Evolutionary conservation across 2,329 filamentous ascomycete genomes (phyloP), one percentile per base, ranked within the genome.

Genomic region (Metarhizium anisopliae): DNA sequence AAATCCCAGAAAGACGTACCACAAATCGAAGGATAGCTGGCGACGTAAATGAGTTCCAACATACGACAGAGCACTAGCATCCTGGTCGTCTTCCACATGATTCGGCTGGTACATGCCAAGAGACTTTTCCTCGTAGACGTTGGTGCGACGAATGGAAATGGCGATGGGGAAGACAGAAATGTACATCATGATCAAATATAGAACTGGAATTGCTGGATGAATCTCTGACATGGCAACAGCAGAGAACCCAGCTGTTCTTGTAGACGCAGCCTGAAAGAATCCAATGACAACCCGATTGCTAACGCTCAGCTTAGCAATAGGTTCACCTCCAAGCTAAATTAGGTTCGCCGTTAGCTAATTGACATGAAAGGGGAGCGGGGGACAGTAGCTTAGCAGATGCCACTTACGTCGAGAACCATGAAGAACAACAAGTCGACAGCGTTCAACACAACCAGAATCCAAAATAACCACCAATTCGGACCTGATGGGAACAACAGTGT

Each of bases 171-270:
- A 95, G 58, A 96, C 89, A 56, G 92, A 96, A 59, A 97, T 96
- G 71, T 97, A 97, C 94, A 97, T 97, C 94, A 97, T 97, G 70
- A 97, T 86, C 71, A 97, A 77, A 73, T 96, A 97, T 29, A 91
- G 90, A 14, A 95, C 90, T 65, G 96, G 92, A 56, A 96, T 90
- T 3, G 89, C 94, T 1, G 94, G 92, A 62, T 97, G 92, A 2
- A 99, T 76, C 0, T 81, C 74, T 2, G 87, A 76, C 43, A 97
- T 74, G 67, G 87, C 90, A 62, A 97, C 82, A 35, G 88, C 89
- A 1, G 88, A 80, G 66, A 96, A 96, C 0, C 94, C 93, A 3
- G 94, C 93, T 0, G 94, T 97, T 67, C 94, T 80, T 1, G 93
- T 97, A 5, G 90, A 86, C 0, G 87, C 85, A 1, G 93, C 93